Base-by-base conservation (phyloP, 2,329 filamentous ascomycete species). In the Pseudogymnoascus sp. region DNA sequence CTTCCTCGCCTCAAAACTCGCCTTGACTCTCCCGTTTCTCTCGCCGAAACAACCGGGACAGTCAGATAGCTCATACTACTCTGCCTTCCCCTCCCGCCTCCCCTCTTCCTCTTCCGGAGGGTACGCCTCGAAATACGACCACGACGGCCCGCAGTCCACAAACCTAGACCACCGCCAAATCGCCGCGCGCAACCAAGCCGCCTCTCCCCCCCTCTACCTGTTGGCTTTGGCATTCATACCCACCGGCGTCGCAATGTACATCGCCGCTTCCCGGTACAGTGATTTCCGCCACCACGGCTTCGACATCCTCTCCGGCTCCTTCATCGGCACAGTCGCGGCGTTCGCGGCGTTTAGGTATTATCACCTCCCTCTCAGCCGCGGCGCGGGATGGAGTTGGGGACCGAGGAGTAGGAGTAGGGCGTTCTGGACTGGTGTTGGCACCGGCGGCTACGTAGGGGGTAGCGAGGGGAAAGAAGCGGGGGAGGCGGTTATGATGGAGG, bases 201-300 rank as follows among this genome's bases (percentile, higher is more conserved):
- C 92, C 1, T 89, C 92, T 0, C 91, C 92, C 0, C 92, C 92
- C 0, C 77, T 92, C 6, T 93, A 91, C 71, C 85, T 94, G 2
- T 80, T 96, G 11, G 77, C 87, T 50, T 73, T 93, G 35, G 82
- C 85, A 1, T 78, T 91, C 16, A 75, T 90, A 1, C 92, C 92
- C 2, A 83, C 92, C 67, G 88, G 86, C 63, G 78, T 84, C 1
- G 88, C 92, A 4, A 83, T 92, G 66, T 96, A 92, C 77, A 89
- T 97, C 66, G 82, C 88, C n/a, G 84, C 87, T 28, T 93, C 91
- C 1, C 88, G 93, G 10, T 97, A 88, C 83, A 92, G 88, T 65
- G 88, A 97, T 74, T 95, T 88, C 77, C 86, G 90, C 40, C 93
- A 97, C 74, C 90, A 93, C 73, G 92, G 88, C n/a, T 93, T 96